Evolutionary conservation across 371 early-diverging fungal genomes (phyloP), one percentile per base, ranked within the genome.

Genomic region (Dinochytrium kinnereticum): DNA sequence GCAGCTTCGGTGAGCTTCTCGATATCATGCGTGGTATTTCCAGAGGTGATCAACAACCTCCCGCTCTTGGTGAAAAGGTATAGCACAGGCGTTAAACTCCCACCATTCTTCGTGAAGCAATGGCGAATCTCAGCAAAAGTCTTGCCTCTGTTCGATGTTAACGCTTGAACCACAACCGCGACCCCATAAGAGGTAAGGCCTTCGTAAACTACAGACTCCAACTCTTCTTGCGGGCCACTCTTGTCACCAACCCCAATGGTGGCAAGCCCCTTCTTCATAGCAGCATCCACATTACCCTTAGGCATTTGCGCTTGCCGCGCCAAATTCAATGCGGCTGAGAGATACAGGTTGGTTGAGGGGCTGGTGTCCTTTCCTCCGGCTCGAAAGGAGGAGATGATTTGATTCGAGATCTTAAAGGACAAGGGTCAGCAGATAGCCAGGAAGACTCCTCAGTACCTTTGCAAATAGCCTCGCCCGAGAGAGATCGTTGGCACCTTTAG

Each of bases 231-330:
- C 51, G 82, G 77, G 44, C 76, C 78, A 36, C 80, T 70, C 26
- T 30, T 68, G 30, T 68, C 38, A 21, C 61, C 61, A 50, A 53
- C 59, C 7, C 51, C 51, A 39, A 66, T 44, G 28, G 74, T 71
- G 2, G 75, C 76, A 28, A 70, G 5, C 2, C 76, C 89, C 80
- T 88, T 89, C 77, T 88, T 91, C 34, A 92, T 79, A 10, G 92
- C 91, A 50, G 81, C 85, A 71, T 93, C 92, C 51, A 92, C 79
- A 71, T 84, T 93, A 68, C 89, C 89, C 70, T 90, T 93, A 7
- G 94, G 91, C 87, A 93, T 84, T 72, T 86, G 88, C 0, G 80
- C 84, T 38, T 82, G 80, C 66, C 85, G 86, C 2, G 91, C 92
- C 69, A 85, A 83, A 38, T 84, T 84, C n/a, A 93, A 75, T 5